Conservation (phyloP, 1,284 basidiomycete species). For the Cryptococcus jaspeensis region DNA sequence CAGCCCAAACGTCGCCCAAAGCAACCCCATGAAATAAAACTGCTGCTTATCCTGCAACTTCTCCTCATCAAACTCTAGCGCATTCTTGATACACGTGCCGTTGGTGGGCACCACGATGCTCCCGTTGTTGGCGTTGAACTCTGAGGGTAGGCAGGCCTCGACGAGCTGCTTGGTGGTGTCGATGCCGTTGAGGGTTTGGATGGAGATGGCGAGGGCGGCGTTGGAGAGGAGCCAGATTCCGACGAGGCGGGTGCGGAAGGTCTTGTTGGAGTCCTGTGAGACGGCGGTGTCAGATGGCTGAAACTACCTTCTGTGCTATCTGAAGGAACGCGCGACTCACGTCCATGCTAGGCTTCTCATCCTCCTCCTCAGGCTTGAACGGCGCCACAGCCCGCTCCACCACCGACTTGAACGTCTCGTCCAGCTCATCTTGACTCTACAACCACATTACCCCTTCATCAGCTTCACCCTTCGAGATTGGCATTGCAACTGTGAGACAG, state of each 20-base stretch:
- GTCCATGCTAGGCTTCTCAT: slow-evolving; percentile 83
- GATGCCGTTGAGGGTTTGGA: slow-evolving; percentile 80
- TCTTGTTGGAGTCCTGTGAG: slow-evolving; percentile 74
- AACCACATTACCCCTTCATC: neutral
- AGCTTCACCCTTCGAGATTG: neutral
- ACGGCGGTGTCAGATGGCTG: neutral
- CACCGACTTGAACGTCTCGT: slow-evolving; percentile 89
- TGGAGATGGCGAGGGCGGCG: slow-evolving; percentile 73
- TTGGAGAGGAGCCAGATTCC: slow-evolving; percentile 83
- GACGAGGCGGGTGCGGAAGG: slow-evolving; percentile 87
- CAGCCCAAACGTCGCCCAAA: slow-evolving; percentile 86
- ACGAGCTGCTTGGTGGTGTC: slow-evolving; percentile 51
- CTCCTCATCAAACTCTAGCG: slow-evolving; percentile 39
- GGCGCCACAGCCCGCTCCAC: slow-evolving; percentile 89
- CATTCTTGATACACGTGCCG: slow-evolving; percentile 33
- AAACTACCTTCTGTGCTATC: neutral
- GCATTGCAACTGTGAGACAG: no score
- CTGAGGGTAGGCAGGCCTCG: slow-evolving; percentile 28
- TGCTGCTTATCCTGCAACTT: slow-evolving; percentile 54
- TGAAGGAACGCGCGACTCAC: slow-evolving; percentile 33
- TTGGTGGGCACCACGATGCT: slow-evolving; percentile 28
- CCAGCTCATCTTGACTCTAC: slow-evolving; percentile 73
- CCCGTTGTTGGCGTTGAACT: slow-evolving; percentile 19
- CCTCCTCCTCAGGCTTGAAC: slow-evolving; percentile 62
- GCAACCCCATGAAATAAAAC: slow-evolving; percentile 73